Conservation (phyloP, 2,329 filamentous ascomycete species). For the Colletotrichum siamense region DNA sequence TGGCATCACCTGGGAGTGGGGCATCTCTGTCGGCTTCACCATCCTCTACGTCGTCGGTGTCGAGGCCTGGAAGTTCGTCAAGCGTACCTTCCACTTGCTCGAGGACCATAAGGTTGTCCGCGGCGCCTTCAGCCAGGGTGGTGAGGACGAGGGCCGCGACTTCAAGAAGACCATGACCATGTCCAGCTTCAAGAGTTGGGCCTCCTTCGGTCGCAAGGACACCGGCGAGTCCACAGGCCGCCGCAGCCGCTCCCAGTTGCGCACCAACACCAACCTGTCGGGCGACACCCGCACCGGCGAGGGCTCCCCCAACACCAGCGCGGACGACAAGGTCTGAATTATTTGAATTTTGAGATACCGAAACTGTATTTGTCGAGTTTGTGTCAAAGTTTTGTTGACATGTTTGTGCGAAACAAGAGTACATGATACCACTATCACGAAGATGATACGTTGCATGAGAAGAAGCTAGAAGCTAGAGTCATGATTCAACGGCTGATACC, state of each 20-base stretch:
- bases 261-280: slow-evolving; percentile 20
- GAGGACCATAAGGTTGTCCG: slow-evolving; percentile 56
- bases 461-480: background rate
- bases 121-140: slow-evolving; percentile 59
- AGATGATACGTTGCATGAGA: slow-evolving; percentile 1
- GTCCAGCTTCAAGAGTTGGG: slow-evolving; percentile 56
- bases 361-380: background rate
- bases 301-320: slow-evolving; percentile 2
- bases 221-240: slow-evolving; percentile 38
- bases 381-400: background rate
- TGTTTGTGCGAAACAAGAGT: slow-evolving; percentile 1
- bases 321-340: slow-evolving; percentile 15
- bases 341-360: background rate
- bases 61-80: slow-evolving; percentile 75
- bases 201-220: slow-evolving; percentile 46
- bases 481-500: background rate
- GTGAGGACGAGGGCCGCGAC: slow-evolving; percentile 45
- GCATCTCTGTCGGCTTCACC: slow-evolving; percentile 67
- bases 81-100: slow-evolving; percentile 61
- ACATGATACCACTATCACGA: slow-evolving; percentile 20
- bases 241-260: slow-evolving; percentile 15
- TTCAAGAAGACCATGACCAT: slow-evolving; percentile 55
- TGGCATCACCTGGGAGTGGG: slow-evolving; percentile 79
- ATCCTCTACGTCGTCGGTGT: slow-evolving; percentile 70
- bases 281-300: slow-evolving; percentile 21